Evolutionary conservation across 345 rosid species (phyloP).

Genomic region (Eucalyptus microcorys): DNA sequence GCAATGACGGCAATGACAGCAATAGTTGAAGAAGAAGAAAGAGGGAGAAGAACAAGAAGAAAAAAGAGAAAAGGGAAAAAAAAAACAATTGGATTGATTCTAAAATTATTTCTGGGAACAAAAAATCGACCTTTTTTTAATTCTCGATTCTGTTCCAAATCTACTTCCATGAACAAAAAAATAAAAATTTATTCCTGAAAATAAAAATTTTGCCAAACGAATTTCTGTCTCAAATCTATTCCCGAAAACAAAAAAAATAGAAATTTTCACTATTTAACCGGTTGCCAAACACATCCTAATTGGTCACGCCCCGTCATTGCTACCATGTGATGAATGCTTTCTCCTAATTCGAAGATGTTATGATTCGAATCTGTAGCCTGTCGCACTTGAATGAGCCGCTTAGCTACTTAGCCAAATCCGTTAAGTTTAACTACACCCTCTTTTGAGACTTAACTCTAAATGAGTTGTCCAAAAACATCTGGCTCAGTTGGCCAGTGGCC

Average conservation of each 20-base stretch:
- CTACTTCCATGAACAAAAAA: rapidly evolving
- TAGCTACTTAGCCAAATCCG: background rate
- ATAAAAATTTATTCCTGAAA: no score
- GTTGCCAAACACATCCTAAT: rapidly evolving
- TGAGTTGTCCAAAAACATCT: background rate
- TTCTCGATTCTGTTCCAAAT: rapidly evolving
- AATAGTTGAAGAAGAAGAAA: no score
- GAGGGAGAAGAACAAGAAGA: no score
- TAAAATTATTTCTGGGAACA: rapidly evolving
- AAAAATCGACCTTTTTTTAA: rapidly evolving
- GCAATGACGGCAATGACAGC: no score
- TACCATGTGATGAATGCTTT: background rate
- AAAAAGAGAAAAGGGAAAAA: rapidly evolving
- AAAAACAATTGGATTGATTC: no score
- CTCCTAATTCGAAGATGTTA: background rate
- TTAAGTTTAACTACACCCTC: background rate
- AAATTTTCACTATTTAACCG: rapidly evolving
- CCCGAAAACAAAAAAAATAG: rapidly evolving
- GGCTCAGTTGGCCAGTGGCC: background rate
- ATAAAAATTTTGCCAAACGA: no score
- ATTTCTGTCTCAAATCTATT: rapidly evolving
- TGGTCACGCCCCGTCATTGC: rapidly evolving
- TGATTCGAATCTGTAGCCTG: rapidly evolving
- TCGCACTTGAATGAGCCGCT: background rate
- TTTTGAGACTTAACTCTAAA: background rate